phyloP scores from a whole-genome alignment of 2,329 filamentous ascomycete genomes.

The Elsinoe arachidis region DNA sequence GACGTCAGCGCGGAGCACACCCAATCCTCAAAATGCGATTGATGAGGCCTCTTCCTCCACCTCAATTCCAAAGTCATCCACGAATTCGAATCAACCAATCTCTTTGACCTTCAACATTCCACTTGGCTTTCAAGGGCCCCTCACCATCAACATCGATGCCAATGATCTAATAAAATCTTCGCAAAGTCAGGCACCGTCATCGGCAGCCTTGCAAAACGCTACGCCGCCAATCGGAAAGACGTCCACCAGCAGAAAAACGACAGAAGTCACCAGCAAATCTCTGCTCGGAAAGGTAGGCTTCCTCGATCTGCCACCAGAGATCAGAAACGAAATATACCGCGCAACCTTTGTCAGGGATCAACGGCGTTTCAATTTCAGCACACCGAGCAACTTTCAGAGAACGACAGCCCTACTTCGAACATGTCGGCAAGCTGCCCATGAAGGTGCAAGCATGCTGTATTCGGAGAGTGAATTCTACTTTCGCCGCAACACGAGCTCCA shows the following conservation, averaged over 20 bases:
- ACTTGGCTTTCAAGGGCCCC: conserved; percentile 36
- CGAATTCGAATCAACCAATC: conserved; percentile 21
- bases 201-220: no score
- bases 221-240: neutral
- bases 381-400: conserved; percentile 30
- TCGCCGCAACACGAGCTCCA: conserved; percentile 29
- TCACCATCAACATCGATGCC: conserved; percentile 35
- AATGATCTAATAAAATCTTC: conserved; percentile 12
- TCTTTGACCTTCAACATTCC: conserved; percentile 40
- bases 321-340: conserved; percentile 42
- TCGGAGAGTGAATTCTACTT: conserved; percentile 43
- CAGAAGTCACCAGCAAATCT: neutral
- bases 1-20: conserved; percentile 27
- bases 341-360: conserved; percentile 31
- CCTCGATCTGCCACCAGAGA: conserved; percentile 33
- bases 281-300: conserved; percentile 22
- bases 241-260: neutral
- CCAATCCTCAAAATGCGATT: conserved; percentile 22
- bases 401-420: conserved; percentile 40
- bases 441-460: conserved; percentile 42
- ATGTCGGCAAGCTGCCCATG: conserved; percentile 37
- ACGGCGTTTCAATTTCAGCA: conserved; percentile 28
- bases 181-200: neutral
- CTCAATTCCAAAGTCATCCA: neutral
- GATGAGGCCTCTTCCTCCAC: conserved; percentile 16